A percentile compares a stretch with the other conserved stretches of the same genome.
These are phyloP conservation scores for Leptomonas seymouri DNA, from an alignment of 208 protist species.

Conservation along the genomic window DNA sequence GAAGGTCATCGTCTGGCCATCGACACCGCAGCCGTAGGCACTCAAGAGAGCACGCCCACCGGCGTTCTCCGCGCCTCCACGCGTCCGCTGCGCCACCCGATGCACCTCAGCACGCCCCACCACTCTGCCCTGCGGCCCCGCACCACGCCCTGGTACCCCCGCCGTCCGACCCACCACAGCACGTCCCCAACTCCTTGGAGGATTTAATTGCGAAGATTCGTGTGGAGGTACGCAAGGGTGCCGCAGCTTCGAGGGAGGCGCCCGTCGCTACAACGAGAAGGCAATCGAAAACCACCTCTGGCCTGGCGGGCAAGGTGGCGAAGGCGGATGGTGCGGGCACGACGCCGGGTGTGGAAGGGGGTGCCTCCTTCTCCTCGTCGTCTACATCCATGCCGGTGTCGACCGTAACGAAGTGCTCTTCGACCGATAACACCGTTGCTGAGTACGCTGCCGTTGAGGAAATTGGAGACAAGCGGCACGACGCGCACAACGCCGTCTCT, in stretches of 20 bases:
- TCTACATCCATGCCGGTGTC: no score
- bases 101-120: not conserved
- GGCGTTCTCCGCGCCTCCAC: not conserved
- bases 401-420: no score
- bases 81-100: not conserved
- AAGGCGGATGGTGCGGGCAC: not conserved
- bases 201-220: conserved; percentile 29
- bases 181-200: not conserved
- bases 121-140: not conserved
- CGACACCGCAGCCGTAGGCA: not conserved
- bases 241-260: not conserved
- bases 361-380: no score
- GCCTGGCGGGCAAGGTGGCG: not conserved
- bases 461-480: no score
- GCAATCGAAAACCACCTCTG: not conserved
- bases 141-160: no score
- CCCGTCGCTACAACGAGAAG: not conserved
- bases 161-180: not conserved
- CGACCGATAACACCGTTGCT: no score
- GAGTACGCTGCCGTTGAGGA: no score
- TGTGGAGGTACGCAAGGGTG: conserved; percentile 20
- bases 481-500: not conserved
- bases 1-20: not conserved
- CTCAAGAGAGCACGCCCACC: not conserved
- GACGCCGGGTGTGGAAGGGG: not conserved